Base-by-base conservation (phyloP, 805 yeast genomes). In the Saccharomyces paradoxus region DNA sequence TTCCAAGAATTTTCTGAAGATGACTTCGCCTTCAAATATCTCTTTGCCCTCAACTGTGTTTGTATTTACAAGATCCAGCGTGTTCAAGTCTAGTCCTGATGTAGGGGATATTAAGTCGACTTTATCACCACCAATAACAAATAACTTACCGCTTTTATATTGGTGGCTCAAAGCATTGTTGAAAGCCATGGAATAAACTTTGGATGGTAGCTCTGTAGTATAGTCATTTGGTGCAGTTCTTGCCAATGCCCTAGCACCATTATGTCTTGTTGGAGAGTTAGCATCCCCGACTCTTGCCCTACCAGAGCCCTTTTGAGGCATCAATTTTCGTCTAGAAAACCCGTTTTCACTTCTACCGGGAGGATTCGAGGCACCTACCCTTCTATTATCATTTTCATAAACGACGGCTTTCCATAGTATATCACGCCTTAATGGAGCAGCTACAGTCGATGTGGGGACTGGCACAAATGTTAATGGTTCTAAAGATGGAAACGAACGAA, bases 271-370 rank as follows among this genome's bases (percentile, higher is more conserved):
- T 50, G 99, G 99, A 26, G 96, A 89, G 65, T 91, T 92, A 56
- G 87, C 90, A 72, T 91, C 97, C 75, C 99, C 99, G 53, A 82
- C 86, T 77, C 99, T 84, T 53, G 99, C 99, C 58, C 81, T 79
- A 73, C 99, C 99, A 14, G 89, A 75, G 56, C 98, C 98, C 73
- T 94, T 94, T 73, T 94, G 99, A 30, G 89, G 88, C 41, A 82
- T 77, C 61, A 94, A 75, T 69, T 94, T 94, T 65, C 80, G 80
- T 71, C 95, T 81, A 26, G 96, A 86, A 70, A 81, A 91, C 56
- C 91, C 90, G 71, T 86, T 86, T 62, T 89, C 92, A 41, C 88
- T 81, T 71, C 97, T 85, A 55, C 94, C 89, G 41, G 89, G 86
- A 31, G 94, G 95, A 65, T 85, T 86, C 1, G 89, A 83, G 1